Base-by-base conservation (phyloP, 495 filamentous ascomycete species). In the Penicillium fimorum region DNA sequence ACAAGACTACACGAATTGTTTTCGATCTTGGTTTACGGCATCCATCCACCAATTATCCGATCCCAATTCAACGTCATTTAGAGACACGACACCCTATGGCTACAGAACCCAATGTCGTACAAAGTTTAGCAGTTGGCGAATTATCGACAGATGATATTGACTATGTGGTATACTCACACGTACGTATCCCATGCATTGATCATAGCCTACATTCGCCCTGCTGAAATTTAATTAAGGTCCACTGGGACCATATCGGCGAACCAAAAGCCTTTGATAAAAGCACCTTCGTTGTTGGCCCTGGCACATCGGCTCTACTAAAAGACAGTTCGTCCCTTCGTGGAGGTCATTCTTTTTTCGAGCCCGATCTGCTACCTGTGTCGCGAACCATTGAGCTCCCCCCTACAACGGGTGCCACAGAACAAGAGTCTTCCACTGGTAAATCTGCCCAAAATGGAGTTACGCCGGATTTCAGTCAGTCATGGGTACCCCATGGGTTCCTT, bases 241-340 rank as follows among this genome's bases (percentile, higher is more conserved):
- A 76, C 44, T 77, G 71, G 71, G 74, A 77, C 58, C 71, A 77
- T 22, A 22, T 22, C 51, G 73, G 73, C 10, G 66, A 72, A 25
- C 71, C 71, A 11, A 56, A 55, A 5, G 65, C 70, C 27, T 75
- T 77, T 47, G 44, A 58, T 3, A 61, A 22, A 11, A 69, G 64
- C 18, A 68, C 32, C 2, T 57, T 57, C 8, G 27, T 50, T 13
- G 29, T 22, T 50, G 47, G 55, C 3, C 35, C 46, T 32, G 55
- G 55, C 7, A 41, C 40, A 11, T 10, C 8, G 8, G 8, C 9
- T 32, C 25, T 47, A 33, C 24, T 41, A 12, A 12, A 44, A 25
- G 42, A n/a, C 42, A 44, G 22, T 22, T 22, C 10, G 13, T 11
- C 22, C 6, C 22, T 27, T 25, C 42, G 42, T 25, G 42, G 22